Conservation (phyloP, 768 basidiomycete species). For the Megacollybia marginata region DNA sequence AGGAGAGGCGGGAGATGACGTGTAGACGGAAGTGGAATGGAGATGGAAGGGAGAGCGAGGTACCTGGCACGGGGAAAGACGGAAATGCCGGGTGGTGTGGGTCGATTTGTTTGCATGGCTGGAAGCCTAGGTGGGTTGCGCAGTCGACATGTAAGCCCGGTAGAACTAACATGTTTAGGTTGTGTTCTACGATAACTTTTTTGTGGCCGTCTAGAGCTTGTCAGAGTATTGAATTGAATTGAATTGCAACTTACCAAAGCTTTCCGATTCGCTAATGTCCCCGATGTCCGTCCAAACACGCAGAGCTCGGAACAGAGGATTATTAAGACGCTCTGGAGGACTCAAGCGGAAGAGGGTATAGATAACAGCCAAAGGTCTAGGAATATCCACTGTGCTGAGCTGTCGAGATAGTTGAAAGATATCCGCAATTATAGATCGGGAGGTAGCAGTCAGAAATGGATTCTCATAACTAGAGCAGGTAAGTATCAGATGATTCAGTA, state of each 20-base stretch:
- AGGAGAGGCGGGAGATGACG: conserved; percentile 63
- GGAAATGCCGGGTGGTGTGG: conserved; percentile 32
- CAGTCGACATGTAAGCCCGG: conserved; percentile 60
- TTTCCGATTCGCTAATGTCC: conserved; percentile 72
- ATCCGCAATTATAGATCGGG: conserved; percentile 64
- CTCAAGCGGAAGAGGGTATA: conserved; percentile 45
- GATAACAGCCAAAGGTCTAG: conserved; percentile 57
- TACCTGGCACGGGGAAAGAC: conserved; percentile 51
- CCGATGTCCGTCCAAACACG: conserved; percentile 71
- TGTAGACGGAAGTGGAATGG: conserved; percentile 71
- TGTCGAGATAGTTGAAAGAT: conserved; percentile 58
- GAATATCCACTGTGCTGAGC: conserved; percentile 55
- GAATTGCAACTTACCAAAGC: conserved; percentile 48
- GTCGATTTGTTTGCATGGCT: conserved; percentile 26
- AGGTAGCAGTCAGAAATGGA: conserved; percentile 68
- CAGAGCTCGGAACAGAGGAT: conserved; percentile 53
- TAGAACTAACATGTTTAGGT: conserved; percentile 66
- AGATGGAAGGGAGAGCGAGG: conserved; percentile 50
- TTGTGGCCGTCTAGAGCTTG: conserved; percentile 55
- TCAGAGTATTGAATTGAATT: conserved; percentile 1
- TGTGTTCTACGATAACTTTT: conserved; percentile 73
- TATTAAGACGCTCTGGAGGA: conserved; percentile 24
- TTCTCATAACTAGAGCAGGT: conserved; percentile 60
- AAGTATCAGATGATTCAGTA: conserved; percentile 7
- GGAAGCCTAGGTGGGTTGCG: conserved; percentile 21